Evolutionary conservation across 2,329 filamentous ascomycete genomes (phyloP).

Genomic region (Orbilia brochopaga): DNA sequence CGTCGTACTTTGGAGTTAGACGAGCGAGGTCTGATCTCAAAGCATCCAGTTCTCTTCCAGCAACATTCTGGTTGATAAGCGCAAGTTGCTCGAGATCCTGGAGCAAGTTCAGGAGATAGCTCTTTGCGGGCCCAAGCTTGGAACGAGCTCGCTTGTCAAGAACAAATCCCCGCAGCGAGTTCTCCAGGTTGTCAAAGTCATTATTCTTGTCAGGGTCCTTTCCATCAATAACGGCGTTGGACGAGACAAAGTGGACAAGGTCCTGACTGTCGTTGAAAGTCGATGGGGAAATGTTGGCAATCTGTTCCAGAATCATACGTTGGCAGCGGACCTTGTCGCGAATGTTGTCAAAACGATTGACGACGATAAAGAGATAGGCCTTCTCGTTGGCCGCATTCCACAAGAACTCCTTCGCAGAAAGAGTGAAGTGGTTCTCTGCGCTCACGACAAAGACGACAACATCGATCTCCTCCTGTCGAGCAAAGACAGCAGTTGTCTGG

Average conservation of each 20-base stretch:
- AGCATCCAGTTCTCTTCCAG: constrained; percentile 80
- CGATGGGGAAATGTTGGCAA: constrained; percentile 82
- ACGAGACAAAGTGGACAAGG: constrained; percentile 96
- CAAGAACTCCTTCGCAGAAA: constrained; percentile 97
- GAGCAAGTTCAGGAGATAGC: constrained; percentile 90
- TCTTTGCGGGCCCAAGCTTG: constrained; percentile 93
- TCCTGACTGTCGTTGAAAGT: constrained; percentile 92
- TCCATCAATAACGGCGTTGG: constrained; percentile 87
- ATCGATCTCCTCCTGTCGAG: constrained; percentile 96
- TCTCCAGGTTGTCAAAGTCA: constrained; percentile 88
- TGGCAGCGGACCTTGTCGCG: constrained; percentile 88
- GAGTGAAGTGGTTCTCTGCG: constrained; percentile 95
- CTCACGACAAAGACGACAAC: constrained; percentile 98
- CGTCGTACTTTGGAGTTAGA: constrained; percentile 83
- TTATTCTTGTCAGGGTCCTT: constrained; percentile 86
- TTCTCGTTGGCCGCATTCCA: constrained; percentile 94
- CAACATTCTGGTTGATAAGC: constrained; percentile 84
- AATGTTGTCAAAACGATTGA: constrained; percentile 96
- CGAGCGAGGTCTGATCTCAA: constrained; percentile 80
- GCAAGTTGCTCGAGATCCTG: constrained; percentile 84
- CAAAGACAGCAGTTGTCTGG: constrained; percentile 96
- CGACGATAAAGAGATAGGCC: constrained; percentile 98
- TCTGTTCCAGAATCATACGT: constrained; percentile 90
- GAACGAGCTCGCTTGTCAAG: constrained; percentile 93
- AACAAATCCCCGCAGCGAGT: constrained; percentile 87